Evolutionary conservation across 306 rosid species (phyloP).

Genomic region (Mimosa pudica): DNA sequence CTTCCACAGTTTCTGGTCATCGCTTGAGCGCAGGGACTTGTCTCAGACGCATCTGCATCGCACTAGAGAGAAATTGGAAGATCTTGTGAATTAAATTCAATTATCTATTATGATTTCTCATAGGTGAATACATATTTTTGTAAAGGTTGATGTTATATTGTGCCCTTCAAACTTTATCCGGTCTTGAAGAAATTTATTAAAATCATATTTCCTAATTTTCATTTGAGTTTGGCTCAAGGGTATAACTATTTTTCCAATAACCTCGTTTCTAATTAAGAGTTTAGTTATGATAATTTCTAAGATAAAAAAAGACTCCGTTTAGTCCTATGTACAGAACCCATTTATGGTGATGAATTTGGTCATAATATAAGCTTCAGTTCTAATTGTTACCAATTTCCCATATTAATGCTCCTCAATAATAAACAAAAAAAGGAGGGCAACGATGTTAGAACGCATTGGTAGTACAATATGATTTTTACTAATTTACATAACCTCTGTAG

Average conservation of each 20-base stretch:
- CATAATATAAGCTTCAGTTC: no score
- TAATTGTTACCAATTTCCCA: no score
- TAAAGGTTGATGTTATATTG: neutral
- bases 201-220: neutral
- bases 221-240: neutral
- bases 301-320: no score
- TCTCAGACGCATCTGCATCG: slow-evolving; percentile 19
- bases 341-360: no score
- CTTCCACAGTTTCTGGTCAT: slow-evolving; percentile 25
- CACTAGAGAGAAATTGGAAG: slow-evolving; percentile 31
- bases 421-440: no score
- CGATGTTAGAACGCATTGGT: no score
- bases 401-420: no score
- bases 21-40: slow-evolving; percentile 31
- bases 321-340: no score
- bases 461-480: no score
- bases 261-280: no score
- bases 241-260: neutral
- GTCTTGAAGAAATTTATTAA: neutral
- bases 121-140: neutral
- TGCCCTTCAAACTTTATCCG: neutral
- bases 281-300: no score
- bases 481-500: no score
- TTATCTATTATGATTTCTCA: neutral
- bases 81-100: neutral